Base-by-base conservation (phyloP, 2,329 filamentous ascomycete genomes). In the Tolypocladium pustulatum region DNA sequence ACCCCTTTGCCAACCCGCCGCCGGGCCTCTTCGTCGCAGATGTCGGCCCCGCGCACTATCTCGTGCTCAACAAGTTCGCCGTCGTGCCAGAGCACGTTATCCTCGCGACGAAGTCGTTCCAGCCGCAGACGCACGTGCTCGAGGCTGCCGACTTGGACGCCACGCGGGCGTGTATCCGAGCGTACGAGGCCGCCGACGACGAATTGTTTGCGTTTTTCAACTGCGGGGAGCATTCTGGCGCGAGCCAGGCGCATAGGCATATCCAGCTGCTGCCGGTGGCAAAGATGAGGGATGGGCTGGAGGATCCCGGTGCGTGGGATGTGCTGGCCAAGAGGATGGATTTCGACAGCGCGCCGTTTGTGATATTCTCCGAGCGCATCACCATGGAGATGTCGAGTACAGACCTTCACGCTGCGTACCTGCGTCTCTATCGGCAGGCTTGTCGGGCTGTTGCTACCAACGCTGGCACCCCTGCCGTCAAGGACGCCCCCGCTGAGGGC, bases 51-150 rank as follows among this genome's bases (percentile, higher is more conserved):
- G 70, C 74, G 10, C 87, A 91, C 69, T 78, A 80, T 60, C 77
- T 90, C 49, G 82, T 91, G 1, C 75, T 91, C 46, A 91, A 91
- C 76, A 91, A 90, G 70, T 91, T 88, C 65, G 86, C 88, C 55
- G 73, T 91, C 55, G 85, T 89, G 38, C 80, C 82, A 0, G 79
- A 85, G 65, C 88, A 91, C 72, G 89, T 88, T 68, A 89, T 91
- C 64, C 78, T 91, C 54, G 81, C 84, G 0, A 91, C 88, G 0
- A 81, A 73, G n/a, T 70, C 73, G 1, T 84, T 85, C 68, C 81
- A 83, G 67, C 73, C 75, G n/a, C 88, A 91, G 75, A 85, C 82
- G 1, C 75, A 87, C 63, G 67, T 86, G 6, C 76, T 91, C 1
- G 84, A 86, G 56, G 69, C 73, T 15, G 74, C 73, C 32, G 88